A percentile compares a stretch with the other conserved stretches of the same genome.
Conservation (phyloP, 331 rosid genomes). For the Quercus phellos region DNA sequence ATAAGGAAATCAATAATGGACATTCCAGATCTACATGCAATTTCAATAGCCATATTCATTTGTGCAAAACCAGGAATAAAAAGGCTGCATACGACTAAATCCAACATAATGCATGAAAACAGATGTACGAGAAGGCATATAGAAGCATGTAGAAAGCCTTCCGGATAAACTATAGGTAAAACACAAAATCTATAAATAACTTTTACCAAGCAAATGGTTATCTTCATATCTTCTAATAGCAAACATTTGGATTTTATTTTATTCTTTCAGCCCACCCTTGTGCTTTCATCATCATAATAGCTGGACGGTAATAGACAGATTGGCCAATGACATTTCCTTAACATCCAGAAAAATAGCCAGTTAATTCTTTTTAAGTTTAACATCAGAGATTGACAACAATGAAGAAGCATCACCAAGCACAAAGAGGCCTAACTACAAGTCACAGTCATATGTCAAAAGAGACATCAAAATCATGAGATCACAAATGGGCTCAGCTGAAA, state of each 20-base stretch:
- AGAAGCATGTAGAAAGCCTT: background rate
- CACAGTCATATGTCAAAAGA: background rate
- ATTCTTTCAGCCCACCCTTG: background rate
- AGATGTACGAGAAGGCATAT: background rate
- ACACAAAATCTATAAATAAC: background rate
- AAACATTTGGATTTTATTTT: background rate
- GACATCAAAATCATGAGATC: background rate
- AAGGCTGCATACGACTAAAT: background rate
- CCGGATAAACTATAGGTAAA: background rate
- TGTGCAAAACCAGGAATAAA: background rate
- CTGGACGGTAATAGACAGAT: background rate
- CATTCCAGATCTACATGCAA: background rate
- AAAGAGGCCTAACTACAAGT: background rate
- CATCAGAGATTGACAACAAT: background rate
- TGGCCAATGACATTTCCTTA: background rate
- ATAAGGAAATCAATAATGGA: background rate
- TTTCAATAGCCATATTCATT: background rate
- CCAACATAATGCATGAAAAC: background rate
- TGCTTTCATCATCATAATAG: background rate
- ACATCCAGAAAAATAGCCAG: background rate
- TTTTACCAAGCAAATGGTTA: background rate
- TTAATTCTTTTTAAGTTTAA: background rate
- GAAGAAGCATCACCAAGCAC: conserved; percentile 1
- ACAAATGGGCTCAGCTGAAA: background rate
- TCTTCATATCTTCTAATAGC: background rate